phyloP scores from a whole-genome alignment of 805 yeast species.

The Huiozyma sinensis region DNA sequence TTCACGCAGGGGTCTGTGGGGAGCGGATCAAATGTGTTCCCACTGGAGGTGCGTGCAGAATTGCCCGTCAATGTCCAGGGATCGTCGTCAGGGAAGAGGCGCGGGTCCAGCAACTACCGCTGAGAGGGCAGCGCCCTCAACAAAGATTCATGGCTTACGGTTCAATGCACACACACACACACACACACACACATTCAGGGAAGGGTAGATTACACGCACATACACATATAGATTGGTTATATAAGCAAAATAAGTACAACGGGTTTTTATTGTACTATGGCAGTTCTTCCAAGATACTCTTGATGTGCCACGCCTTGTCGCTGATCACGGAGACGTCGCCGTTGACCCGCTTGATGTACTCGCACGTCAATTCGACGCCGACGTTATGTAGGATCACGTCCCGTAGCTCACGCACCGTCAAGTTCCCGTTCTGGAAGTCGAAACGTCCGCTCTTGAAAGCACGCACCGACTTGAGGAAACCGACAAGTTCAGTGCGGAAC shows the following conservation, averaged over 20 bases:
- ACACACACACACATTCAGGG: too few relatives aligned
- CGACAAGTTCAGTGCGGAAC: conserved; percentile 15
- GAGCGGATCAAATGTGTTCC: too few relatives aligned
- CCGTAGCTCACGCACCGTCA: conserved; percentile 18
- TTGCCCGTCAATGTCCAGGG: too few relatives aligned
- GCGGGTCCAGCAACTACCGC: too few relatives aligned
- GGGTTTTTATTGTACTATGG: conserved; percentile 5
- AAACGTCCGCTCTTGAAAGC: conserved; percentile 17
- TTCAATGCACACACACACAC: too few relatives aligned
- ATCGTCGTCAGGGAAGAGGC: too few relatives aligned
- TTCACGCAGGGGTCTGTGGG: too few relatives aligned
- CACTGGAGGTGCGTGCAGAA: too few relatives aligned
- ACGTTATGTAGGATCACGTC: conserved; percentile 26
- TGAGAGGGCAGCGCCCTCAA: too few relatives aligned
- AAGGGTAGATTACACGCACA: too few relatives aligned
- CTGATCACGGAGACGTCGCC: conserved; percentile 23
- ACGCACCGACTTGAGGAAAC: conserved; percentile 13
- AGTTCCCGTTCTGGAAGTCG: conserved; percentile 13
- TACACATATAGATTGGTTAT: too few relatives aligned
- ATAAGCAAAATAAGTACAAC: background rate
- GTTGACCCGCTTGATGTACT: conserved; percentile 22
- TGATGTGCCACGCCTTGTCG: conserved; percentile 20
- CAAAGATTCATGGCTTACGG: too few relatives aligned
- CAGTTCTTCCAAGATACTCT: conserved; percentile 18
- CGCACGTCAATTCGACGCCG: conserved; percentile 29